phyloP scores from a whole-genome alignment of 2,329 filamentous ascomycete species.

The Sarocladium brachiariae region DNA sequence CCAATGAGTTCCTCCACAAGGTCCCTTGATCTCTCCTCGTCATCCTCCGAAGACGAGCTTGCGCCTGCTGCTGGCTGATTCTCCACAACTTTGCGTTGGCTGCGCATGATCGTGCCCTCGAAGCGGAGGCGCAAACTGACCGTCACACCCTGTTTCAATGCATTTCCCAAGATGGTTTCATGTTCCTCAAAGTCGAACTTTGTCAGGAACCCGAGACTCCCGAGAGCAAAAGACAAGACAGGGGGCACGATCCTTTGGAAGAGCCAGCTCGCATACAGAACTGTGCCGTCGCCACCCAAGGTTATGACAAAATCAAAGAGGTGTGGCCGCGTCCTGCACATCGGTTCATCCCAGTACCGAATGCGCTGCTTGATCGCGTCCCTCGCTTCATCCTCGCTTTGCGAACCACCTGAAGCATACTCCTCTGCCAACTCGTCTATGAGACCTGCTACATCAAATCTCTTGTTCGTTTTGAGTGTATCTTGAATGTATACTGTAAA shows the following conservation, averaged over 20 bases:
- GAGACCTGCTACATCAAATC: conserved; percentile 67
- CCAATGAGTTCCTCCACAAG: conserved; percentile 86
- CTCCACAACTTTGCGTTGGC: conserved; percentile 45
- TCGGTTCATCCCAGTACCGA: conserved; percentile 74
- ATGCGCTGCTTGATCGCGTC: conserved; percentile 46
- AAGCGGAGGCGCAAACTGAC: conserved; percentile 84
- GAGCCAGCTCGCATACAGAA: conserved; percentile 91
- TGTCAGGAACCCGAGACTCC: conserved; percentile 89
- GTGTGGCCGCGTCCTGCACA: conserved; percentile 73
- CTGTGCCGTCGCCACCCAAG: conserved; percentile 91
- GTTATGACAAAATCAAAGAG: conserved; percentile 92
- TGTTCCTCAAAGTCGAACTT: conserved; percentile 89
- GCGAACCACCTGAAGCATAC: conserved; percentile 30
- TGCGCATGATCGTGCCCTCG: conserved; percentile 89
- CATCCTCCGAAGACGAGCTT: conserved; percentile 19
- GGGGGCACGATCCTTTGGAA: conserved; percentile 95
- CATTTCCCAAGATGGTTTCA: conserved; percentile 58
- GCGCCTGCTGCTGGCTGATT: conserved; percentile 21
- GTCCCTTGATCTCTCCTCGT: conserved; percentile 48
- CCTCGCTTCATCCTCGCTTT: conserved; percentile 27
- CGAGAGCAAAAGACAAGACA: conserved; percentile 83
- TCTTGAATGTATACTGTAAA: conserved; percentile 84
- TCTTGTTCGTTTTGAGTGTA: conserved; percentile 60
- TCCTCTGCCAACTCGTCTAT: conserved; percentile 50
- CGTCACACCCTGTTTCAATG: conserved; percentile 77